Base-by-base conservation (phyloP, 441 rosid genomes). In the Biscutella auriculata region DNA sequence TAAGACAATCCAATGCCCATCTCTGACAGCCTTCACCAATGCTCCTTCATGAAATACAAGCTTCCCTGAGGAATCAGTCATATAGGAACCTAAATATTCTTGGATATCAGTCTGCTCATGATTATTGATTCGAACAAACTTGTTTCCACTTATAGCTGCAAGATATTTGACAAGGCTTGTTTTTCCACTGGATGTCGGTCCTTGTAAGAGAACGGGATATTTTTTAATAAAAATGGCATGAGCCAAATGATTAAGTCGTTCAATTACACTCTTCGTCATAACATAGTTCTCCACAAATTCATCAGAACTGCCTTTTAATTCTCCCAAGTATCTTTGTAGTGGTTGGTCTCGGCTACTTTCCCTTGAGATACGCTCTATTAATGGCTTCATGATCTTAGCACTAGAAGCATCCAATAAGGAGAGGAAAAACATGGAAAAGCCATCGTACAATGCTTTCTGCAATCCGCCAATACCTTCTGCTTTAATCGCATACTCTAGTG, bases 111-210 rank as follows among this genome's bases (percentile, higher is more conserved):
- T 90, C 63, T 94, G 97, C 53, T 94, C 99, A 53, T 94, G 99
- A 69, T 94, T 94, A 75, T 94, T 94, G 69, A 94, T 84, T 37
- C 97, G 80, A 50, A 94, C 92, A 77, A 94, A 94, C 53, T 78
- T 82, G 77, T 82, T 83, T 53, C 99, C 97, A 60, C 87, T 94
- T 66, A 73, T 60, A 37, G 90, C 72, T 50, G 99, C 96, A 62
- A 94, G 99, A 82, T 90, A 87, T 71, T 82, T 88, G 43, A 94
- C 97, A 68, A 94, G 97, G 74, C 99, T 94, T 57, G 99, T 94
- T 66, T 94, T 94, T 44, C 99, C 99, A 76, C 99, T 87, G 19
- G 99, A 94, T 42, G 97, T 90, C 42, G 97, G 97, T 27, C 99
- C 99, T 71, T 94, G 97, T 62, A 94, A 73, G 13, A 94, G 96